phyloP scores from a whole-genome alignment of 768 basidiomycete genomes.

The Porphyrellus cyaneotinctus region DNA sequence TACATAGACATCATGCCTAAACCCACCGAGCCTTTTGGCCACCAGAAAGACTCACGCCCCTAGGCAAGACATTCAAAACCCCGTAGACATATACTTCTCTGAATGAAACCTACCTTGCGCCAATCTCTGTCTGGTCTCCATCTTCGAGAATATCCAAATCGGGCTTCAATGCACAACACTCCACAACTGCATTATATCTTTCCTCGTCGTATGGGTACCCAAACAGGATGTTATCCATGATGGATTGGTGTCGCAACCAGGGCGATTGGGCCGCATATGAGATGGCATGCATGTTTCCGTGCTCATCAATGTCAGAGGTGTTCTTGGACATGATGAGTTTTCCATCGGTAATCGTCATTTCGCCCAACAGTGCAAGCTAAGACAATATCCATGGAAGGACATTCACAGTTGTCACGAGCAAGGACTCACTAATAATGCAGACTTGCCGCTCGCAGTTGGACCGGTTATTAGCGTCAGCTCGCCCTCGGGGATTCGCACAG shows the following conservation, averaged over 20 bases:
- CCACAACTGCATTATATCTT: conserved; percentile 71
- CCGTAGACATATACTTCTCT: background rate
- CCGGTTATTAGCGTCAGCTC: conserved; percentile 44
- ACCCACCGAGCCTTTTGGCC: conserved; percentile 76
- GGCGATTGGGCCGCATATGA: conserved; percentile 74
- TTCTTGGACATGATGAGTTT: conserved; percentile 42
- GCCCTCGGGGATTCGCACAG: conserved; percentile 44
- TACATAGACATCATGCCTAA: background rate
- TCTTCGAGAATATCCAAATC: conserved; percentile 85
- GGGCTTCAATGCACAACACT: conserved; percentile 75
- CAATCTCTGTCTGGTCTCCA: conserved; percentile 84
- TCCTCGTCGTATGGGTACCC: conserved; percentile 66
- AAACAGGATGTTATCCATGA: conserved; percentile 80
- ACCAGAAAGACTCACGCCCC: conserved; percentile 73
- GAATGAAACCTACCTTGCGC: conserved; percentile 44
- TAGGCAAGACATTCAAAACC: conserved; percentile 16
- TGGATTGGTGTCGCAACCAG: conserved; percentile 68
- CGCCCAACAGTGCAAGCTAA: conserved; percentile 37
- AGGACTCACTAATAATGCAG: conserved; percentile 38
- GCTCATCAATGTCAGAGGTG: conserved; percentile 51
- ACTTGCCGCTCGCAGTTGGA: conserved; percentile 49
- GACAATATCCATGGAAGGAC: background rate
- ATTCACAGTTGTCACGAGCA: background rate
- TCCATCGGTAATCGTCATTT: conserved; percentile 37
- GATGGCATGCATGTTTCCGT: conserved; percentile 58